Evolutionary conservation across 371 early-diverging fungal species (phyloP).

Genomic region (Gilbertella persicaria): DNA sequence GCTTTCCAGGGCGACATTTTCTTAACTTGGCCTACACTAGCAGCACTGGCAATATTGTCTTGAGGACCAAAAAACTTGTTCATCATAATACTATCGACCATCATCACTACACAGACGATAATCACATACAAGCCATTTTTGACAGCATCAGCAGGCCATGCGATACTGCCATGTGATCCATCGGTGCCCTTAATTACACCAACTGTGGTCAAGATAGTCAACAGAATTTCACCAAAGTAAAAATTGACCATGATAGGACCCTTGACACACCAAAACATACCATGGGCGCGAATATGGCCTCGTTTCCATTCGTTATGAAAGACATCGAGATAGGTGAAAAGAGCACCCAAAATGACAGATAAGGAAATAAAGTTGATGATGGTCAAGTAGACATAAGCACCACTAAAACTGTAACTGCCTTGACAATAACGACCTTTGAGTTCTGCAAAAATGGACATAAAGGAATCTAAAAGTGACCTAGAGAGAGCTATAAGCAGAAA

Average conservation of each 20-base stretch:
- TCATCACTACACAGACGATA: slow-evolving; percentile 42
- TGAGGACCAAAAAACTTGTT: slow-evolving; percentile 33
- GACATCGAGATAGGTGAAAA: slow-evolving; percentile 48
- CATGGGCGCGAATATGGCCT: slow-evolving; percentile 42
- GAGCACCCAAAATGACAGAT: slow-evolving; percentile 41
- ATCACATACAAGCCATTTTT: slow-evolving; percentile 47
- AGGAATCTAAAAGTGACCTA: slow-evolving; percentile 45
- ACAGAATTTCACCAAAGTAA: slow-evolving; percentile 46
- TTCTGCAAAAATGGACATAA: slow-evolving; percentile 45
- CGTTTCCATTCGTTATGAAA: slow-evolving; percentile 40
- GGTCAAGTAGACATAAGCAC: slow-evolving; percentile 46
- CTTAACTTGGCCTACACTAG: not conserved
- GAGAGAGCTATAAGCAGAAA: not conserved
- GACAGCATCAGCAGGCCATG: slow-evolving; percentile 48
- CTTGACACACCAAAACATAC: slow-evolving; percentile 58
- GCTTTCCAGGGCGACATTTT: slow-evolving; percentile 30
- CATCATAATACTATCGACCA: slow-evolving; percentile 42
- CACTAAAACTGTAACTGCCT: slow-evolving; percentile 37
- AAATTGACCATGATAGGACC: slow-evolving; percentile 54
- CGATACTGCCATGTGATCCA: slow-evolving; percentile 31
- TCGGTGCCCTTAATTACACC: slow-evolving; percentile 45
- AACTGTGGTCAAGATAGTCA: slow-evolving; percentile 28
- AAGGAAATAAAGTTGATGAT: slow-evolving; percentile 48
- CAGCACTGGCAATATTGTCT: slow-evolving; percentile 13
- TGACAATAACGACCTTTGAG: slow-evolving; percentile 44